Percentiles rank a stretch among this genome's conserved stretches.
Evolutionary conservation across 2,329 filamentous ascomycete species (phyloP).

Genomic region (Xylariaceae sp.): DNA sequence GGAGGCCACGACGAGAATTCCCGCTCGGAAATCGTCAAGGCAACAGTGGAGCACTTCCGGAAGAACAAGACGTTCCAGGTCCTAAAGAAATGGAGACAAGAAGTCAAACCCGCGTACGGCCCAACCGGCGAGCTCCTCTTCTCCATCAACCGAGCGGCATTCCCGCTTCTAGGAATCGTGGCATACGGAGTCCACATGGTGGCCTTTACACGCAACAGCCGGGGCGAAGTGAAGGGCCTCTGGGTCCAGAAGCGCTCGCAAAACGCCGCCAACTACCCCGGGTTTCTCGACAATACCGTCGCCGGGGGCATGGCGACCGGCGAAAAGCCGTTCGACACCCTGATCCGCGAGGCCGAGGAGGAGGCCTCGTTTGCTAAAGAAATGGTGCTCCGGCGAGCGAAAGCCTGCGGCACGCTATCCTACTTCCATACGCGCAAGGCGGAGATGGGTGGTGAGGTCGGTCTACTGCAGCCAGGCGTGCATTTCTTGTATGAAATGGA

Average conservation of each 20-base stretch:
- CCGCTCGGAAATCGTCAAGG: constrained; percentile 2
- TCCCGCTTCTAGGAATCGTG: constrained; percentile 55
- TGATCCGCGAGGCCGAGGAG: constrained; percentile 65
- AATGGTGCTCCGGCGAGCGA: constrained; percentile 50
- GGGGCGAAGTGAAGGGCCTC: constrained; percentile 46
- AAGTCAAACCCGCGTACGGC: constrained; percentile 14
- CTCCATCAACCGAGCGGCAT: constrained; percentile 14
- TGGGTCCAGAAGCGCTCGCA: constrained; percentile 64
- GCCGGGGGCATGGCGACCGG: constrained; percentile 65
- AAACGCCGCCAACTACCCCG: constrained; percentile 64
- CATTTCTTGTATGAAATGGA: constrained; percentile 70
- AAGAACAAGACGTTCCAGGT: constrained; percentile 1
- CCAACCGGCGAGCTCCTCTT: constrained; percentile 2
- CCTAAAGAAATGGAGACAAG: constrained; percentile 10
- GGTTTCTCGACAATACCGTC: constrained; percentile 70
- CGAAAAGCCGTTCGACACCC: constrained; percentile 59
- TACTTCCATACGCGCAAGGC: constrained; percentile 62
- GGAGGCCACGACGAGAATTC: constrained; percentile 1
- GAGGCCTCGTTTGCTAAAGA: constrained; percentile 64
- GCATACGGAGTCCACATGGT: constrained; percentile 61
- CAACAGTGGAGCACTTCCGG: neutral
- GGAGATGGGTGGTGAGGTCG: constrained; percentile 61
- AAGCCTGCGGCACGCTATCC: constrained; percentile 57
- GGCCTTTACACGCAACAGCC: constrained; percentile 44
- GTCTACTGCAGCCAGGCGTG: constrained; percentile 59